Percentiles rank a stretch among this genome's conserved stretches.
These are phyloP conservation scores for Fusarium bactridioides DNA, from an alignment of 2,329 filamentous ascomycete genomes.

Conservation along the genomic window DNA sequence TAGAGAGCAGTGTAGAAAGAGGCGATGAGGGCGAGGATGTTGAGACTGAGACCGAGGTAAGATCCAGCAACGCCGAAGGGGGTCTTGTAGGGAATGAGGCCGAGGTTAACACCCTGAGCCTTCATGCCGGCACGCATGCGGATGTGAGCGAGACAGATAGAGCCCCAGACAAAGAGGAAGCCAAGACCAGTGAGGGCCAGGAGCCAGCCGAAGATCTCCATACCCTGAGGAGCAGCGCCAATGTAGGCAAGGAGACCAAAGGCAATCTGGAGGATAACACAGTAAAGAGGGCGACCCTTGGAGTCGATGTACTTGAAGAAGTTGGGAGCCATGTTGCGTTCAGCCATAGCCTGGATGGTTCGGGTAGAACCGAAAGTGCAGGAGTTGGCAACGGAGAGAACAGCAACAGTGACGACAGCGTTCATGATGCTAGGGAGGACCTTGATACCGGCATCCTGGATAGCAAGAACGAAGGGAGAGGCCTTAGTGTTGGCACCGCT, in stretches of 20 bases:
- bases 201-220: slow-evolving; percentile 81
- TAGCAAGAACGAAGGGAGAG: slow-evolving; percentile 93
- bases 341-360: slow-evolving; percentile 87
- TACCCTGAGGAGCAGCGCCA: slow-evolving; percentile 67
- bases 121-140: slow-evolving; percentile 85
- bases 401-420: slow-evolving; percentile 87
- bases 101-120: slow-evolving; percentile 69
- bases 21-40: slow-evolving; percentile 78
- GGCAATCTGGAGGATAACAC: slow-evolving; percentile 71
- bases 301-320: slow-evolving; percentile 84
- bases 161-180: slow-evolving; percentile 81
- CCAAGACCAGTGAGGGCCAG: slow-evolving; percentile 77
- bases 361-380: slow-evolving; percentile 91
- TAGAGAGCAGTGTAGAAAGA: slow-evolving; percentile 77
- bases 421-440: slow-evolving; percentile 91
- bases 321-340: slow-evolving; percentile 82
- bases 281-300: slow-evolving; percentile 78
- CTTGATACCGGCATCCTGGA: slow-evolving; percentile 81
- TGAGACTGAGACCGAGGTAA: slow-evolving; percentile 80
- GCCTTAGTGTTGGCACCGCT: slow-evolving; percentile 71
- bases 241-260: slow-evolving; percentile 82
- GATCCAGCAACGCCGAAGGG: slow-evolving; percentile 84
- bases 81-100: slow-evolving; percentile 81
- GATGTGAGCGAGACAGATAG: slow-evolving; percentile 88
- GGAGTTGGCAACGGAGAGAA: slow-evolving; percentile 90